Base-by-base conservation (phyloP, 768 basidiomycete genomes). In the Kondoa subrosea region DNA sequence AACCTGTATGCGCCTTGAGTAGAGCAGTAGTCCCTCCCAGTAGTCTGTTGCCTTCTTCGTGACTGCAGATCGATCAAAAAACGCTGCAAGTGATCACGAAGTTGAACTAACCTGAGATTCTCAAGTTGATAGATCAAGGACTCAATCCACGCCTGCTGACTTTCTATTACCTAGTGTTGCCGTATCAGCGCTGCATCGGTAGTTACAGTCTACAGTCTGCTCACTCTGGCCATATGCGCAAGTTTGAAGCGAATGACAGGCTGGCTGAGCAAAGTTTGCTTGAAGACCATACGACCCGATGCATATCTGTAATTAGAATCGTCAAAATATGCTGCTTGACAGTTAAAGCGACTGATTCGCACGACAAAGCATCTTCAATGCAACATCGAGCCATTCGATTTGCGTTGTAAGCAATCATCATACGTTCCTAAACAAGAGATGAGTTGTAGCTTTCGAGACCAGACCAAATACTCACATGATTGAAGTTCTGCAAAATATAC, bases 401-500 rank as follows among this genome's bases (percentile, higher is more conserved):
- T 2, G 70, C 69, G 34, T 67, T 50, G 32, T 65, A 32, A 15
- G 50, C 40, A 29, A 71, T 66, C 33, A 57, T 67, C 57, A 75
- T 59, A 16, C 74, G 66, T 63, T 68, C 70, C 57, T 69, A 33
- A 17, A 17, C 0, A 2, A 33, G 2, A 33, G 17, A n/a, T 1
- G 26, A 31, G n/a, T 25, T 31, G 14, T 32, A 30, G 25, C 32
- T 21, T 25, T 26, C 4, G 34, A 64, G 63, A 64, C 34, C 16
- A 15, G 57, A 58, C n/a, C n/a, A n/a, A n/a, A n/a, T n/a, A n/a
- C 31, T 56, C 14, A 57, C 68, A 32, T 68, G 56, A 33, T 72
- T 71, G 66, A 76, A 74, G 67, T 77, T 77, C 21, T 59, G 69
- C 73, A 77, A 72, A 61, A 77, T 69, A 34, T 70, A 57, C 57